Percentiles rank a stretch among this genome's conserved stretches.
Conservation (phyloP, 805 yeast species). For the Priceomyces castillae region DNA sequence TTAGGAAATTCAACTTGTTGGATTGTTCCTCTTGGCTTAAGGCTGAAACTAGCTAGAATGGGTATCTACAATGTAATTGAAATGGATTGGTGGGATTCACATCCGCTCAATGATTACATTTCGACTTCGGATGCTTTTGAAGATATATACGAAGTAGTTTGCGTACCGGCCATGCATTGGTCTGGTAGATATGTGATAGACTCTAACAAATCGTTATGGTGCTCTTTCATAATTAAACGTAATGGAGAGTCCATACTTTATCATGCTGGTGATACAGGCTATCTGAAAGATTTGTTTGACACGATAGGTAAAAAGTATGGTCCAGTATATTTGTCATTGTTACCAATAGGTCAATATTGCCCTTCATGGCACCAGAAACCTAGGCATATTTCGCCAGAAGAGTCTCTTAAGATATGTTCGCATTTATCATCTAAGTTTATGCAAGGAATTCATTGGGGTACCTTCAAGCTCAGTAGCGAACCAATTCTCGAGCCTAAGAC, state of each 20-base stretch:
- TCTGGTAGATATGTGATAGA: conserved; percentile 83
- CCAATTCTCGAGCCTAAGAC: conserved; percentile 80
- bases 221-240: conserved; percentile 71
- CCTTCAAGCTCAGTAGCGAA: conserved; percentile 86
- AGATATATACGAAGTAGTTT: conserved; percentile 71
- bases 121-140: conserved; percentile 28
- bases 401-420: conserved; percentile 64
- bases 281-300: conserved; percentile 66
- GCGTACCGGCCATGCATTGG: conserved; percentile 98
- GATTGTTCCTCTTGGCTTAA: conserved; percentile 86
- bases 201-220: conserved; percentile 82
- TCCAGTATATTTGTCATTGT: conserved; percentile 54
- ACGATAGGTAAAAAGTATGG: conserved; percentile 67
- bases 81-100: conserved; percentile 87
- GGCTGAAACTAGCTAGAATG: conserved; percentile 51
- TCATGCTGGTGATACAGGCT: conserved; percentile 97
- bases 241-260: conserved; percentile 70
- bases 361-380: conserved; percentile 94
- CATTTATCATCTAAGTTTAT: conserved; percentile 60
- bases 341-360: conserved; percentile 94
- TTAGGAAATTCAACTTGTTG: conserved; percentile 62
- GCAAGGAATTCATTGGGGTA: conserved; percentile 96
- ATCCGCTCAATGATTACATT: conserved; percentile 38
- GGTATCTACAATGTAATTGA: conserved; percentile 68
- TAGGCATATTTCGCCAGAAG: conserved; percentile 81